Base-by-base conservation (phyloP, 345 rosid species). In the Sonneratia alba region DNA sequence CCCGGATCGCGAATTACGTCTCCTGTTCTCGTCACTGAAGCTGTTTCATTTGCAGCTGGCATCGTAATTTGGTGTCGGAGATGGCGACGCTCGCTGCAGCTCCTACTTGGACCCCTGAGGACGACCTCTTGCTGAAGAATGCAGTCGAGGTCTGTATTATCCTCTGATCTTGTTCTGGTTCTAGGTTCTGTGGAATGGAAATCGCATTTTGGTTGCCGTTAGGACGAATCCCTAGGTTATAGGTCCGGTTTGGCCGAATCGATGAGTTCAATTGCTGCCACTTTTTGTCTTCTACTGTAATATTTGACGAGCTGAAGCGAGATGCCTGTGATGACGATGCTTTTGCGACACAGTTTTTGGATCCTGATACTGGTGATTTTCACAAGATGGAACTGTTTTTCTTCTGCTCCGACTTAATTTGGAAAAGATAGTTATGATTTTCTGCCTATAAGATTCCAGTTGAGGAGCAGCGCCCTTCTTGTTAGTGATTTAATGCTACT, bases 81-180 rank as follows among this genome's bases (percentile, higher is more conserved):
- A 85, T 85, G 88, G 84, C 75, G 36, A 75, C 79, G 62, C 59
- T 75, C 15, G 78, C 88, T 66, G 36, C 64, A 12, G 74, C 80
- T 38, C 66, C 87, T 72, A 57, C 81, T 15, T 90, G 96, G 93
- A 76, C 70, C 43, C 85, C 96, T 0, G 86, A 83, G 76, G 96
- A 90, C 71, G 93, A 90, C 68, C 76, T 88, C 76, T 67, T 86
- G 76, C 74, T 90, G 47, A 90, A 84, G 79, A 86, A 85, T 76
- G 86, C 96, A 12, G 81, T 90, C 6, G 96, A 90, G 89, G 96
- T 90, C 73, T 49, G 9, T 53, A 15, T 42, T 27, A 6, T 24
- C 19, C 68, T 37, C n/a, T 67, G 21, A 37, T 72, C 42, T 66
- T 65, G 64, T 48, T 34, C 40, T 45, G 27, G 13, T 62, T 62